Conservation (phyloP, 2,329 filamentous ascomycete species). For the Pseudocercospora vitis region DNA sequence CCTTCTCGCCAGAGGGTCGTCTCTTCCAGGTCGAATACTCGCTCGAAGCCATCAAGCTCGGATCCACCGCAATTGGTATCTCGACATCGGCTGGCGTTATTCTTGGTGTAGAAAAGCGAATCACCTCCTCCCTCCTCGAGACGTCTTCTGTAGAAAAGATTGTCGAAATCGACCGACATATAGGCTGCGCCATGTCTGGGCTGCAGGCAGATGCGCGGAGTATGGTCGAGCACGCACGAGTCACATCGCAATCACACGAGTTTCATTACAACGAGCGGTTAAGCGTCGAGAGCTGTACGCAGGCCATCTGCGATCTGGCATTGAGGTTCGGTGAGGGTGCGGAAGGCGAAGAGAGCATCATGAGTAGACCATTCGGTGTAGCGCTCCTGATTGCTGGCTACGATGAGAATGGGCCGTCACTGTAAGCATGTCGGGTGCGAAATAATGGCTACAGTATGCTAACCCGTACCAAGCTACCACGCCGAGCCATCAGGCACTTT, state of each 20-base stretch:
- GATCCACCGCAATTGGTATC: conserved; percentile 94
- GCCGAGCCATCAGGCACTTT: conserved; percentile 97
- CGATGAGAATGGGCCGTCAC: conserved; percentile 92
- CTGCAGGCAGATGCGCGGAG: conserved; percentile 95
- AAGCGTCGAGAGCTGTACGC: conserved; percentile 94
- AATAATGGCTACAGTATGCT: conserved; percentile 7
- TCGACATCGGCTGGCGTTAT: conserved; percentile 94
- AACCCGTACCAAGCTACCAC: conserved; percentile 67
- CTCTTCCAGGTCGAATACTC: conserved; percentile 99
- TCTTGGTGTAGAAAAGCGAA: conserved; percentile 97
- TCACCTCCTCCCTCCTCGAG: conserved; percentile 95
- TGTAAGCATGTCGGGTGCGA: conserved; percentile 52
- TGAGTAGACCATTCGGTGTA: conserved; percentile 96
- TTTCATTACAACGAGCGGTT: conserved; percentile 98
- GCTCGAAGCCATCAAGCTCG: conserved; percentile 99
- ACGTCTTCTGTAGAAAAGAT: conserved; percentile 99
- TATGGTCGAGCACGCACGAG: conserved; percentile 94
- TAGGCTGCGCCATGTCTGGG: conserved; percentile 97
- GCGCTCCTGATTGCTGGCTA: conserved; percentile 94
- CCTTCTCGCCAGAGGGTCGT: conserved; percentile 98
- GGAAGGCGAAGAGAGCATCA: conserved; percentile 74
- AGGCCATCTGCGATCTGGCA: conserved; percentile 96
- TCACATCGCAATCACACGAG: conserved; percentile 93
- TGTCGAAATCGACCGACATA: conserved; percentile 98
- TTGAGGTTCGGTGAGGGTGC: conserved; percentile 95